Evolutionary conservation across 495 filamentous ascomycete species (phyloP).

Genomic region (Rostrohypoxylon terebratum): DNA sequence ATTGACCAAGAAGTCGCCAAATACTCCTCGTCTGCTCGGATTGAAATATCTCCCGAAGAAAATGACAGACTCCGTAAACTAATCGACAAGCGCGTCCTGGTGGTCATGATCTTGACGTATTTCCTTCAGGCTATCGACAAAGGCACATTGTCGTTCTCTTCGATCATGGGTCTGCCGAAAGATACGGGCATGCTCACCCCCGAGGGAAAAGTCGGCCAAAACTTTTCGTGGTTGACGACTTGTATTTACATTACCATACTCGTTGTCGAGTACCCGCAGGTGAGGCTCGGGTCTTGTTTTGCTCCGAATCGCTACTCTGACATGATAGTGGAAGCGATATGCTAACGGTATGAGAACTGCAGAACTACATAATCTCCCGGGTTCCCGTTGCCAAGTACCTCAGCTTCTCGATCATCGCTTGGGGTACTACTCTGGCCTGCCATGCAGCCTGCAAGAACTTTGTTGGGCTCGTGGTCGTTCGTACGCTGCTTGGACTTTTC

Average conservation of each 20-base stretch:
- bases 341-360: conserved; percentile 17
- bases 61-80: conserved; percentile 63
- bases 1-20: conserved; percentile 74
- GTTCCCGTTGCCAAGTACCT: conserved; percentile 69
- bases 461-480: conserved; percentile 64
- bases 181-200: conserved; percentile 68
- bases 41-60: conserved; percentile 67
- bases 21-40: conserved; percentile 63
- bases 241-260: conserved; percentile 67
- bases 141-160: conserved; percentile 75
- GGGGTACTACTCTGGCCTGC: conserved; percentile 67
- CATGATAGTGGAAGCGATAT: not conserved
- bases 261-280: conserved; percentile 64
- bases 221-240: conserved; percentile 65
- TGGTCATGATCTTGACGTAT: conserved; percentile 69
- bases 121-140: conserved; percentile 81
- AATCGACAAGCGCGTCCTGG: conserved; percentile 63
- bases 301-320: not conserved
- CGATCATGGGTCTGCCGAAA: conserved; percentile 73
- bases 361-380: conserved; percentile 64
- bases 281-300: conserved; percentile 15
- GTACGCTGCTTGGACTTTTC: conserved; percentile 74
- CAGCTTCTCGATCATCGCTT: conserved; percentile 69
- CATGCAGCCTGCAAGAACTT: conserved; percentile 71
- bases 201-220: conserved; percentile 50